phyloP scores from a whole-genome alignment of 495 filamentous ascomycete genomes.

The Penicillium maclennaniae region DNA sequence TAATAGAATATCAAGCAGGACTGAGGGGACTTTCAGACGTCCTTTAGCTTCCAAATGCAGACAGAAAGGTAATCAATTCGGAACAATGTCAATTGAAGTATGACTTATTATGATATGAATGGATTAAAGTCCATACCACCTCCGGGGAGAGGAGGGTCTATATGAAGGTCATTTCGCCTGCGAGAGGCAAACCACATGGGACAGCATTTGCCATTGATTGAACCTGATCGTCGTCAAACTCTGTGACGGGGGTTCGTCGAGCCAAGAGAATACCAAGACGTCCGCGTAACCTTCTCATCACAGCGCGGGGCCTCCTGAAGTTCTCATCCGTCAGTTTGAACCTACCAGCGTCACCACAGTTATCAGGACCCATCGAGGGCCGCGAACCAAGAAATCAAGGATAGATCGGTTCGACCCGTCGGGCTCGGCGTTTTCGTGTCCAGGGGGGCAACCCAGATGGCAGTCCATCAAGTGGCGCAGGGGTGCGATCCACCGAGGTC shows the following conservation, averaged over 20 bases:
- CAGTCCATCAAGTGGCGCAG: neutral
- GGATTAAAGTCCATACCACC: neutral
- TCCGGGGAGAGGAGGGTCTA: neutral
- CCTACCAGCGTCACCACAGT: slow-evolving; percentile 18
- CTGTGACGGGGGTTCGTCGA: neutral
- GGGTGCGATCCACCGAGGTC: neutral
- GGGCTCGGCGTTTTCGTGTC: slow-evolving; percentile 12
- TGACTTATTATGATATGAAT: neutral
- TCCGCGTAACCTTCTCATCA: neutral
- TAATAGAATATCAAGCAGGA: neutral
- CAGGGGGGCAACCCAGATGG: neutral
- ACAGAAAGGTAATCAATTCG: neutral
- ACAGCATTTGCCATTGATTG: slow-evolving; percentile 3
- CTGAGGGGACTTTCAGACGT: neutral
- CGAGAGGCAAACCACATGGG: neutral
- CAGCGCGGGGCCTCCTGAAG: neutral
- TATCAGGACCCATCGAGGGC: slow-evolving; percentile 17
- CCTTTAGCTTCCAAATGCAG: neutral
- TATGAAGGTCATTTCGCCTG: neutral
- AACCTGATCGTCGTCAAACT: neutral
- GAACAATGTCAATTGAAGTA: neutral
- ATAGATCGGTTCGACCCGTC: slow-evolving; percentile 11
- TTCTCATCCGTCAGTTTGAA: neutral
- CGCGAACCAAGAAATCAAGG: slow-evolving; percentile 8
- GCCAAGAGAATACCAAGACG: slow-evolving; percentile 22